Evolutionary conservation across 2,329 filamentous ascomycete genomes (phyloP).

Genomic region (Leptographium wingfieldii): DNA sequence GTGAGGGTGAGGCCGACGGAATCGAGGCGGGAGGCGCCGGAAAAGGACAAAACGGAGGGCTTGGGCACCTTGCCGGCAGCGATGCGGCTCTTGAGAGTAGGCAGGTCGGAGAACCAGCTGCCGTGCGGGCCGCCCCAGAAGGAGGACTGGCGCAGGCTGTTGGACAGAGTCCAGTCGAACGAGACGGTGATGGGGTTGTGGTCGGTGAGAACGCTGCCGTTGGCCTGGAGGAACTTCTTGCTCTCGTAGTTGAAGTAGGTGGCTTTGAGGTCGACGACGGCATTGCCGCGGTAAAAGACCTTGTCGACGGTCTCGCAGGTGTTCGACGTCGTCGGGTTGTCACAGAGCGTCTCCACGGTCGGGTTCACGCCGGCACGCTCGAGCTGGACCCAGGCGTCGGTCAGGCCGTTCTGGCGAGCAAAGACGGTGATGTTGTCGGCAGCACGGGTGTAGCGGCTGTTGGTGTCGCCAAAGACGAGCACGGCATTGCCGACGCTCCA

Average conservation of each 20-base stretch:
- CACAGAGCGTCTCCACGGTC: slow-evolving; percentile 33
- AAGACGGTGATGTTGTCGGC: slow-evolving; percentile 40
- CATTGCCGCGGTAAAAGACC: slow-evolving; percentile 43
- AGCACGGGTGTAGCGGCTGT: slow-evolving; percentile 48
- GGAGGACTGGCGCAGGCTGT: slow-evolving; percentile 28
- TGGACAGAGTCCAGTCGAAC: slow-evolving; percentile 30
- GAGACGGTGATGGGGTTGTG: slow-evolving; percentile 52
- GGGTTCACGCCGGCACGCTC: slow-evolving; percentile 34
- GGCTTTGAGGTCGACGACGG: slow-evolving; percentile 32
- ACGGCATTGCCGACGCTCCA: slow-evolving; percentile 49
- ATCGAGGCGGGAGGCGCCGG: slow-evolving; percentile 37
- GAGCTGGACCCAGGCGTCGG: slow-evolving; percentile 48
- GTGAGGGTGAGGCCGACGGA: slow-evolving; percentile 32
- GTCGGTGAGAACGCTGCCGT: slow-evolving; percentile 47
- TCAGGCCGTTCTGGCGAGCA: slow-evolving; percentile 36
- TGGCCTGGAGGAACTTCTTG: slow-evolving; percentile 40
- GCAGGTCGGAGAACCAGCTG: slow-evolving; percentile 43
- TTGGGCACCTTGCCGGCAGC: slow-evolving; percentile 17
- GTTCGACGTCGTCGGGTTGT: slow-evolving; percentile 41
- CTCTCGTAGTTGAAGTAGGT: slow-evolving; percentile 42
- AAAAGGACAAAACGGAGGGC: slow-evolving; percentile 28
- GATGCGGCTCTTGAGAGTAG: slow-evolving; percentile 19
- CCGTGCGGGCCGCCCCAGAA: slow-evolving; percentile 37
- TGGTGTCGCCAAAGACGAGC: slow-evolving; percentile 52
- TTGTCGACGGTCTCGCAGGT: slow-evolving; percentile 57